Evolutionary conservation across 208 protist species (phyloP).

Genomic region (Trypanosoma theileri): DNA sequence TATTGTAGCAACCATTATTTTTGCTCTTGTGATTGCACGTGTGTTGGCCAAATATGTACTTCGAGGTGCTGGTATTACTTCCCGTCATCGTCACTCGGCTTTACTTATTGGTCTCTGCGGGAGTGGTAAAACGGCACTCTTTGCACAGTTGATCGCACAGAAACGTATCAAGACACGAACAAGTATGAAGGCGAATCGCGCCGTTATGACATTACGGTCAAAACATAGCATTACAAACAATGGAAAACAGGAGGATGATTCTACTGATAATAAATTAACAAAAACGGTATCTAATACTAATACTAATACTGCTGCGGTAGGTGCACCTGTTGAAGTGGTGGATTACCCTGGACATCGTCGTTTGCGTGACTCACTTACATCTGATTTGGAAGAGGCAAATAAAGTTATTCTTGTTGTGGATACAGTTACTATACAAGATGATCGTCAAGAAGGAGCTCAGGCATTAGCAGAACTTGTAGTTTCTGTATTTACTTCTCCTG

Average conservation of each 20-base stretch:
- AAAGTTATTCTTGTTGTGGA: constrained; percentile 78
- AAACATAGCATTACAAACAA: background rate
- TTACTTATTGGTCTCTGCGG: constrained; percentile 65
- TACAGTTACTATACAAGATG: constrained; percentile 72
- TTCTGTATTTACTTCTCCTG: constrained; percentile 55
- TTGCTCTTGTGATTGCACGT: constrained; percentile 22
- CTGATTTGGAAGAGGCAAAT: constrained; percentile 44
- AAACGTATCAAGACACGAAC: constrained; percentile 37
- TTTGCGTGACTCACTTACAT: constrained; percentile 48
- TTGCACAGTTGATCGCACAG: constrained; percentile 51
- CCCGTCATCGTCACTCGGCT: constrained; percentile 29
- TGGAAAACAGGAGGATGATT: background rate
- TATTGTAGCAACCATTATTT: constrained; percentile 15
- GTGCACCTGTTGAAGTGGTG: constrained; percentile 29
- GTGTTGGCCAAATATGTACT: constrained; percentile 21
- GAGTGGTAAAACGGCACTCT: constrained; percentile 82
- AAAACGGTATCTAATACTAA: too few relatives aligned
- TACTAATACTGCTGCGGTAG: background rate
- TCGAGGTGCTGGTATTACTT: background rate
- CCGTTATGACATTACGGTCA: background rate
- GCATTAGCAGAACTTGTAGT: constrained; percentile 76
- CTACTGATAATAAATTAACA: background rate
- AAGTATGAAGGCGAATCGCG: constrained; percentile 69
- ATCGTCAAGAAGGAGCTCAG: constrained; percentile 59
- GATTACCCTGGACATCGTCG: constrained; percentile 84